These are phyloP conservation scores for Psilocybe cubensis DNA, from an alignment of 768 basidiomycete genomes.

Conservation along the genomic window DNA sequence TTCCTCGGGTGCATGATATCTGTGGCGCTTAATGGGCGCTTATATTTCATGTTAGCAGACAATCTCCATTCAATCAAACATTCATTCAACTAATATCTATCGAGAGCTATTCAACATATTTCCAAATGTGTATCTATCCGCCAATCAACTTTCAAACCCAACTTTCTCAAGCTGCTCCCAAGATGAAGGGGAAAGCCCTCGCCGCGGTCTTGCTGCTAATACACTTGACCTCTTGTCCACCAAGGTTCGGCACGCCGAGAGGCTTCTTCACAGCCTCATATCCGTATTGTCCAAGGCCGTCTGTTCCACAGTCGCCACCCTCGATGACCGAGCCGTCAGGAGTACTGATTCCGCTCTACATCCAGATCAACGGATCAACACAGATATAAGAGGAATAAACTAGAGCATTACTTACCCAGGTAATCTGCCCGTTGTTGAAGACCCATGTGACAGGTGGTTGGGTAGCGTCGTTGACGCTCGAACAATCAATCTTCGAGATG, in stretches of 20 bases:
- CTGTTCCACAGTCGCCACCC: conserved; percentile 9
- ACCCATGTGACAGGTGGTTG: conserved; percentile 2
- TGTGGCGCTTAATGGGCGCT: too few species aligned
- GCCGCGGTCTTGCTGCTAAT: conserved; percentile 8
- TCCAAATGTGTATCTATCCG: too few species aligned
- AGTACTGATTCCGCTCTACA: conserved; percentile 4
- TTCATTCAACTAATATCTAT: too few species aligned
- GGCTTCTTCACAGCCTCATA: conserved; percentile 10
- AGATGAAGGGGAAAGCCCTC: conserved; percentile 6
- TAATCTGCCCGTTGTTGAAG: not conserved
- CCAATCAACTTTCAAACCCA: too few species aligned
- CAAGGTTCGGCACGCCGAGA: conserved; percentile 5
- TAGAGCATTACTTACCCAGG: not conserved
- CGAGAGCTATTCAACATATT: too few species aligned
- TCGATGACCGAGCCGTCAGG: conserved; percentile 4
- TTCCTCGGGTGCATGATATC: not conserved
- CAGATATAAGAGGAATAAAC: not conserved
- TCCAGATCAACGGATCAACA: not conserved
- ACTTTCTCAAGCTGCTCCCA: not conserved
- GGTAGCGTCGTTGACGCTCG: conserved; percentile 1
- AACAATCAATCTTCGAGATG: conserved; percentile 1
- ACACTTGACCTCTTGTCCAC: conserved; percentile 7
- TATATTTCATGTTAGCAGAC: too few species aligned
- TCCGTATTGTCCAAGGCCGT: conserved; percentile 7
- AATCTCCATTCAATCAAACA: too few species aligned